Percentiles rank a stretch among this genome's conserved stretches.
Conservation (phyloP, 768 basidiomycete genomes). For the Calocybe gangraenosa region DNA sequence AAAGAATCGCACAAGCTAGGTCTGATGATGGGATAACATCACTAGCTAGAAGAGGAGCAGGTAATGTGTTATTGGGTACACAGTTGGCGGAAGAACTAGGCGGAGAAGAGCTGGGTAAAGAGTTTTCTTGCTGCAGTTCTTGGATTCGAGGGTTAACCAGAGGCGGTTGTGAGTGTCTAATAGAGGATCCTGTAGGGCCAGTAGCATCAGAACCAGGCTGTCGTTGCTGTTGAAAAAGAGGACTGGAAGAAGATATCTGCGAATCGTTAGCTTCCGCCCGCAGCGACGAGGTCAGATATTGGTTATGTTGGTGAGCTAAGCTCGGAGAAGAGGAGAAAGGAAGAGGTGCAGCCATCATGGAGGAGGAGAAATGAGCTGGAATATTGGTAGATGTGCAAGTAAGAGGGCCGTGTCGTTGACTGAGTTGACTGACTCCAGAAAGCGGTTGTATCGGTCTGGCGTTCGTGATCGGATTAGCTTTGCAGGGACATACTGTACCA, state of each 20-base stretch:
- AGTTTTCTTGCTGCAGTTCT: constrained; percentile 7
- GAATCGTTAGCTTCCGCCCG: constrained; percentile 4
- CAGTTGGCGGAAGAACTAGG: constrained; percentile 11
- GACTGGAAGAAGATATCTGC: not conserved
- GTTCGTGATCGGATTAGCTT: constrained; percentile 40
- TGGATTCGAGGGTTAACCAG: not conserved
- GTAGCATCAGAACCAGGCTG: not conserved
- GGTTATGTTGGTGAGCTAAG: not conserved
- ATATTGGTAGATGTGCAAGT: not conserved
- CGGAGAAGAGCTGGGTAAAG: constrained; percentile 11
- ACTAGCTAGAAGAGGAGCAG: not conserved
- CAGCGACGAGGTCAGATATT: constrained; percentile 7
- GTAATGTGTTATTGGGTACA: constrained; percentile 1
- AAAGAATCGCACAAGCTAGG: constrained; percentile 20
- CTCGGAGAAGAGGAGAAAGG: constrained; percentile 13
- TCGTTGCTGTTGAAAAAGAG: constrained; percentile 1
- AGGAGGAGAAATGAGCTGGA: no score
- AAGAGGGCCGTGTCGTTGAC: constrained; percentile 9
- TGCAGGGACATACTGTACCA: constrained; percentile 71
- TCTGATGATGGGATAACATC: constrained; percentile 1
- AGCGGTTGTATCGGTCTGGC: constrained; percentile 10
- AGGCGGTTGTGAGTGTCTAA: not conserved
- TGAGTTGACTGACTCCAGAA: not conserved
- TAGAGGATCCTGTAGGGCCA: not conserved
- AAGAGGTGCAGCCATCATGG: no score